Base-by-base conservation (phyloP, 208 protist species). In the Trypanosoma lewisi region DNA sequence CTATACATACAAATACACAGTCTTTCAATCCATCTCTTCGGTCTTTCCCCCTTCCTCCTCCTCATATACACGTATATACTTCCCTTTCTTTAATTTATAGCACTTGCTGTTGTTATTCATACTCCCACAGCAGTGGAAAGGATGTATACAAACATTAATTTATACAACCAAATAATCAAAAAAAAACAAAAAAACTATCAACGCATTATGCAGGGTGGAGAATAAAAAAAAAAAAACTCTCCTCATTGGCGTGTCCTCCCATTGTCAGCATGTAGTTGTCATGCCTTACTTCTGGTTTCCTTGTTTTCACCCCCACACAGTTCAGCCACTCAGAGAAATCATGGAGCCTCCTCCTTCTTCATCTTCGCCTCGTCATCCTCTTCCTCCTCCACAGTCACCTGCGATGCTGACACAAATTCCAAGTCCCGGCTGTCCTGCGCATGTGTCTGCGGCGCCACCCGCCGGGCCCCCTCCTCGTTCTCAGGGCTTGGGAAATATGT, bases 371-470 rank as follows among this genome's bases (percentile, higher is more conserved):
- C n/a, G 9, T 54, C 25, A 54, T 54, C 33, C 33, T 41, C 25
- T 41, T 56, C 31, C n/a, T 42, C 31, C 31, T 23, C 12, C n/a
- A 52, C 14, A 17, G 12, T 52, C 48, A 52, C 1, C 4, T 33
- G 11, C 1, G 41, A 36, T 47, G 66, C 75, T 33, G 23, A 59
- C 19, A 17, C 17, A 16, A 39, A 62, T 21, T 67, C 64, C 2
- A 30, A n/a, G 49, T 71, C 49, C 27, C 72, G 39, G 30, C 67
- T 61, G 3, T 48, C 70, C 19, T 21, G 63, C 55, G 64, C 55
- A 19, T 23, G 47, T 1, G 47, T 64, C 33, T 60, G 54, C 19
- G 47, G 21, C 42, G 61, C 52, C 53, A 60, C 36, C 6, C 69
- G 62, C 16, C 49, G 50, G 19, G 60, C 69, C 51, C 52, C 62